Base-by-base conservation (phyloP, 2,329 filamentous ascomycete species). In the Coniella vitis region DNA sequence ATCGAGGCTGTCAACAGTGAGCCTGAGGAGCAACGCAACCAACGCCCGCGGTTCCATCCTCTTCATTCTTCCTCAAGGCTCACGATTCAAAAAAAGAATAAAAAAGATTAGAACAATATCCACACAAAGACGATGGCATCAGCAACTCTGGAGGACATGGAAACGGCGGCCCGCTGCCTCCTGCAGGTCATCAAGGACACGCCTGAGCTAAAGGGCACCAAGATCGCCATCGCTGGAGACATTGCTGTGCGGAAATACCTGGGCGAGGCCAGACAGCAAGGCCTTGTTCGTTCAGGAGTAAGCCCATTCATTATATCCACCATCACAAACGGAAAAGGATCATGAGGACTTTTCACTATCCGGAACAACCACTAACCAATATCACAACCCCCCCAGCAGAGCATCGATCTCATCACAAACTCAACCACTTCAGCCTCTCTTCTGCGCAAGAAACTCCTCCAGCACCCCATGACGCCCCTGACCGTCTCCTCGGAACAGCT, bases 141-240 rank as follows among this genome's bases (percentile, higher is more conserved):
- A n/a, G n/a, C n/a, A 31, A 45, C 44, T 17, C 19, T 53, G 36
- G 31, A 25, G 29, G 51, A 51, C 19, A 38, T 53, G 48, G 51
- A 53, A 31, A 45, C 36, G 44, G 48, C 48, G 36, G 48, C 48
- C 21, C 47, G 48, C 22, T 53, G 51, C 25, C 42, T 53, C 35
- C 40, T 53, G 39, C 48, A 51, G 51, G 46, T 53, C 48, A 53
- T 53, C 36, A 53, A 47, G 48, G 51, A 53, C 36, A 53, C 51
- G 13, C 51, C 51, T 2, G 51, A 53, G n/a, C 48, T 53, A 13
- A 47, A 38, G 20, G 40, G 29, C 31, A 51, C 44, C n/a, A 53
- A 51, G 19, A 14, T 53, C 39, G 51, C 44, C 17, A 32, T 53
- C n/a, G 40, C 48, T n/a, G 51, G 48, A 31, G 40, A 47, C 31